Evolutionary conservation across 257 asterid species (phyloP), one percentile per base, ranked within the genome.

Genomic region (Salvia rosmarinus): DNA sequence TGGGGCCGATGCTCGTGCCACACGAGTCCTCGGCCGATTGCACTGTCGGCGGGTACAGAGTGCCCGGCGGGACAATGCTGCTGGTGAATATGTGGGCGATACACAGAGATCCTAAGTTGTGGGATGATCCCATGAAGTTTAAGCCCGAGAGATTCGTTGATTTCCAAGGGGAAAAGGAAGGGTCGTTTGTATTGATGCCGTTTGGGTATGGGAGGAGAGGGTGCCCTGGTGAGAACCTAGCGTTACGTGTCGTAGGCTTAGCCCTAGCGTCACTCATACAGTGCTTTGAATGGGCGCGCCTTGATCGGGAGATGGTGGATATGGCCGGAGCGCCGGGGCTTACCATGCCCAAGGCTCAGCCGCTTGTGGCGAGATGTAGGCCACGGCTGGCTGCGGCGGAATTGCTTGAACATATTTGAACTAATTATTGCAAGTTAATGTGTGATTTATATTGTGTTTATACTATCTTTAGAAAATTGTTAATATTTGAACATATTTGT

Each of bases 141-240:
- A 75, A 16, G 57, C 98, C 98, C 0, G 87, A 86, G 10, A 89
- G 96, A 64, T 88, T 86, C 20, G 21, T 73, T 3, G 57, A 50
- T 21, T 50, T 32, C 2, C 72, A 61, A 13, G 84, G 79, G 32
- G 21, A 67, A 8, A 69, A 68, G 28, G 84, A 85, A 13, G 85
- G 79, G 14, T 4, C 49, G 16, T 74, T 78, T 17, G 62, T 32
- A 70, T 56, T 75, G 40, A 43, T 86, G 55, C 83, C 93, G 0
- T 91, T 91, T 70, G 96, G 96, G 3, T 72, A 64, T 3, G 96
- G 96, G 0, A 77, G 95, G 73, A 82, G 97, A 63, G 77, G 89
- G 0, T 89, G 97, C 23, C 97, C 96, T 0, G 95, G 96, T 0
- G 92, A 86, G 80, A 85, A 72, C 68, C 69, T 89, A 79, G 95